Conservation (phyloP, 2,329 filamentous ascomycete genomes). For the Microdochium bolleyi region DNA sequence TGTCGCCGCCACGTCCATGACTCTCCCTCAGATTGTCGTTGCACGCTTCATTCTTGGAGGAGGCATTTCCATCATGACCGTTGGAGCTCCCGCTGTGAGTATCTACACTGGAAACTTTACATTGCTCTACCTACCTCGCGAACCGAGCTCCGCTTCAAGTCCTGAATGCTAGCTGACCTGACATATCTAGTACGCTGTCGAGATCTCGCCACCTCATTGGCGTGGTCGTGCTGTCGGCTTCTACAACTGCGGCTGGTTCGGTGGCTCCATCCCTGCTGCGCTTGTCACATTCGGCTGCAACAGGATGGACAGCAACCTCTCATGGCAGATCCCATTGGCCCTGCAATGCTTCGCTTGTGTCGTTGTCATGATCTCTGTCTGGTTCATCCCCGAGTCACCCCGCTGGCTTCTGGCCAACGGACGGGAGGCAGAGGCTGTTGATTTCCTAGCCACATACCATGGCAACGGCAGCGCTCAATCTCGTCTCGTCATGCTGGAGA, state of each 20-base stretch:
- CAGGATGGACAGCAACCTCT: slow-evolving; percentile 33
- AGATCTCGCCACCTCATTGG: slow-evolving; percentile 41
- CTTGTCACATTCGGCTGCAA: slow-evolving; percentile 39
- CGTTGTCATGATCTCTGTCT: slow-evolving; percentile 26
- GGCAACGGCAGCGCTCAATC: slow-evolving; percentile 30
- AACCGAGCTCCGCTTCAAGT: background rate
- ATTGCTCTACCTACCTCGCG: background rate
- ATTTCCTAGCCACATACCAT: slow-evolving; percentile 33
- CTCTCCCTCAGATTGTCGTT: slow-evolving; percentile 31
- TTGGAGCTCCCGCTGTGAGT: slow-evolving; percentile 31
- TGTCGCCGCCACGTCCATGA: slow-evolving; percentile 27
- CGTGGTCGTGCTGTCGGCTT: slow-evolving; percentile 38
- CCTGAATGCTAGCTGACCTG: background rate
- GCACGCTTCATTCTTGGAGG: slow-evolving; percentile 38
- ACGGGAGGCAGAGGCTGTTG: slow-evolving; percentile 28
- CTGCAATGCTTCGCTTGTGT: slow-evolving; percentile 36
- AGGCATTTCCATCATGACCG: slow-evolving; percentile 38
- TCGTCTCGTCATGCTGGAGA: slow-evolving; percentile 28
- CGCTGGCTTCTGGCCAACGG: slow-evolving; percentile 33
- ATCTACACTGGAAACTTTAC: too few species aligned
- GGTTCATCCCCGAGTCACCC: slow-evolving; percentile 31
- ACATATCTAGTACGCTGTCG: slow-evolving; percentile 27
- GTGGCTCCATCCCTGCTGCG: slow-evolving; percentile 40
- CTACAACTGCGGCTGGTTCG: slow-evolving; percentile 47
- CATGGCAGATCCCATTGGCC: slow-evolving; percentile 41